Base-by-base conservation (phyloP, 768 basidiomycete genomes). In the Melanogaster broomeanus region DNA sequence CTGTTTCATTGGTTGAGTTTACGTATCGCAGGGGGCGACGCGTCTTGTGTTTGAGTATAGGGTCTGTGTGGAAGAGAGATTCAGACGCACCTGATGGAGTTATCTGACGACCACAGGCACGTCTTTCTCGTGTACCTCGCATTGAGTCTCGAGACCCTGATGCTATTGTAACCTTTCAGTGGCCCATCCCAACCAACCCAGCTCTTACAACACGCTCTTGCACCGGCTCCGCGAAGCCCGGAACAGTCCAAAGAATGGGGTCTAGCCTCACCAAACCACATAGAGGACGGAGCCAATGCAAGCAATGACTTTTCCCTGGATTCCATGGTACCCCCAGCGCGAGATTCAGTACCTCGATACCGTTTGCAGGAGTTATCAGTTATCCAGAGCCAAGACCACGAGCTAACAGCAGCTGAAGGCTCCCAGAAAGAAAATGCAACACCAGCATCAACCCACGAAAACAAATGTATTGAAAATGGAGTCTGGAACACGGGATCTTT, bases 141-240 rank as follows among this genome's bases (percentile, higher is more conserved):
- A 48, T 31, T 22, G 24, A 42, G 10, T 46, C 38, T 40, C 42
- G 37, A 46, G 45, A 39, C 28, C 49, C 59, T 66, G 49, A 61
- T 48, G 35, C 49, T 41, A 19, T 16, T 21, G 11, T 22, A 21
- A 22, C 34, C 27, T 50, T 52, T 53, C 52, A 83, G 80, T 62
- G 77, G 77, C 60, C 50, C 65, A 54, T 79, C 81, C n/a, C 83
- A 85, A 54, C 73, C 82, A 6, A 79, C 79, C 18, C 78, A 83
- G 49, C 60, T 84, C 35, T 63, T 85, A 44, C 66, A 76, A 45
- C 72, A 78, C 50, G 72, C 80, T 7, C 58, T 84, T 19, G 67
- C 68, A 38, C 47, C 58, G 16, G 45, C 45, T n/a, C 47, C 49
- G 37, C 50, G 54, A 60, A 34, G 55, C 42, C 56, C 43, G 48